Base-by-base conservation (phyloP, 2,329 filamentous ascomycete species). In the Neopestalotiopsis sp. region DNA sequence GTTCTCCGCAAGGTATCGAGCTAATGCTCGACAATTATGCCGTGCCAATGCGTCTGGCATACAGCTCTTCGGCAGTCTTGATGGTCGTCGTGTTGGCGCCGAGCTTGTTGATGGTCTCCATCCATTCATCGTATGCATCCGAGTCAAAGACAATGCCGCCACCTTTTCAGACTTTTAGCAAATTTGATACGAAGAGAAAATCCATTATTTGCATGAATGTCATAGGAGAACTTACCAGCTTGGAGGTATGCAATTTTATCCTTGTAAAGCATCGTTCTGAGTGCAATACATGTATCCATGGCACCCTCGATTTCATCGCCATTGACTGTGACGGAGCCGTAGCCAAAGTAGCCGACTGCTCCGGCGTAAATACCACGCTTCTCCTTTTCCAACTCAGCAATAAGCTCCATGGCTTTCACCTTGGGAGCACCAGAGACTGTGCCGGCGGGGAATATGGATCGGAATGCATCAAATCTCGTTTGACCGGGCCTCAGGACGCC, bases 361-460 rank as follows among this genome's bases (percentile, higher is more conserved):
- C 96, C 96, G 9, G 96, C 96, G 78, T 99, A 99, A 52, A 98
- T 90, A 56, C 96, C 95, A 67, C 96, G 88, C 86, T 98, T 98
- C 86, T 99, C 96, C 72, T 88, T 85, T 83, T 99, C 96, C 61
- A 98, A 84, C 83, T 98, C 95, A 61, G 93, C 94, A 75, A 99
- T 99, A 71, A 99, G 85, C 82, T 98, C 93, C 96, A 99, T 99
- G 2, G 96, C 96, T 71, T 91, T 90, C 67, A 99, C 94, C 83
- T 99, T 99, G 69, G 96, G 96, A 4, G 96, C 95, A 4, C 96
- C 96, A 20, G 93, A 96, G 38, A 98, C 95, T 0, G 96, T 99
- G 68, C 96, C 96, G 4, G 96, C 96, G 0, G 96, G 96, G 84
- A 99, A 99, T 75, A 99, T 98, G 73, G 93, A 95, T 52, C 95